Conservation (phyloP, 306 rosid species). For the Sophora flavescens region DNA sequence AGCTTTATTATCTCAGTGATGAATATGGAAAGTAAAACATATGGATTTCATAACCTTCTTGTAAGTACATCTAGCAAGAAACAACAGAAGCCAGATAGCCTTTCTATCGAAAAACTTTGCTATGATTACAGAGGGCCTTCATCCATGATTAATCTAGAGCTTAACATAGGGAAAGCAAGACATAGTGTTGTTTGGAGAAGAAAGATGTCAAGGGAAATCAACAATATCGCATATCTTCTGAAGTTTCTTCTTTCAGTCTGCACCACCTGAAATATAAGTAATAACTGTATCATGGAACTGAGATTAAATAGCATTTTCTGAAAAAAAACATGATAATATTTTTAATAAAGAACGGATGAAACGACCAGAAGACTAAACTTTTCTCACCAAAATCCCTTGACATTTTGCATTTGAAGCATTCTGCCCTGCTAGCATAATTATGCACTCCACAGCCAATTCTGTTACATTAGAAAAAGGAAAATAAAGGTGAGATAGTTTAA, state of each 20-base stretch:
- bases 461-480: slow-evolving; percentile 41
- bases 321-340: slow-evolving; percentile 34
- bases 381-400: slow-evolving; percentile 73
- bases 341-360: slow-evolving; percentile 2
- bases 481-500: slow-evolving; percentile 29
- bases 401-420: slow-evolving; percentile 85
- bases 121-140: slow-evolving; percentile 51
- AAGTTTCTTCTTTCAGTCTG: slow-evolving; percentile 51
- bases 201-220: slow-evolving; percentile 37
- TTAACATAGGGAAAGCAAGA: slow-evolving; percentile 47
- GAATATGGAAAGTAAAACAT: slow-evolving; percentile 25
- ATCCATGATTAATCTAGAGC: slow-evolving; percentile 49
- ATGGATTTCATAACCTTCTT: slow-evolving; percentile 56
- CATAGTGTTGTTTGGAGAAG: slow-evolving; percentile 45
- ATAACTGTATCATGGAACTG: slow-evolving; percentile 47
- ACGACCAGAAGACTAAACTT: slow-evolving; percentile 33
- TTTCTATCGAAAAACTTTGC: slow-evolving; percentile 47
- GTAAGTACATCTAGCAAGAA: slow-evolving; percentile 50
- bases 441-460: slow-evolving; percentile 90
- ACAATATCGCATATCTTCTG: slow-evolving; percentile 34
- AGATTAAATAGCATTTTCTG: slow-evolving; percentile 35
- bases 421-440: slow-evolving; percentile 90
- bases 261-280: slow-evolving; percentile 56
- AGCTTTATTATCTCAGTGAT: slow-evolving; percentile 38
- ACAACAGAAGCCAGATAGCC: slow-evolving; percentile 43